These are phyloP conservation scores for Tolypocladium ophioglossoides DNA, from an alignment of 2,329 filamentous ascomycete genomes.

Conservation along the genomic window DNA sequence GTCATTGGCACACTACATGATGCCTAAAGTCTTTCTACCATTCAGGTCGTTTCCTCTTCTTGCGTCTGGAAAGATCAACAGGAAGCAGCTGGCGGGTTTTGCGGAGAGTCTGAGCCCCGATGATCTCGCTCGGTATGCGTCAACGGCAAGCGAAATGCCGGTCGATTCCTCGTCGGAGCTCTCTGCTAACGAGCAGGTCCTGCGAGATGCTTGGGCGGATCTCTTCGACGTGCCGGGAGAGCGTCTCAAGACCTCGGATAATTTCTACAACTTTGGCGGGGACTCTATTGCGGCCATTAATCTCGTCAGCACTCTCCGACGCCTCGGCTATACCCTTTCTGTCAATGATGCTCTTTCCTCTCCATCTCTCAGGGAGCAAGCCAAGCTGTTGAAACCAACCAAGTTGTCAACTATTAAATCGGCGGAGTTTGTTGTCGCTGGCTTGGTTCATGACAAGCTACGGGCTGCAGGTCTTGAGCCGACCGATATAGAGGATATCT, in stretches of 20 bases:
- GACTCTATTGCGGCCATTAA: conserved; percentile 30
- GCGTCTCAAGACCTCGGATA: too few species aligned
- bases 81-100: background rate
- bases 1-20: conserved; percentile 15
- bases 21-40: conserved; percentile 13
- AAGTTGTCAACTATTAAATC: too few species aligned
- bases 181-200: background rate
- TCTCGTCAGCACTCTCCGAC: conserved; percentile 27
- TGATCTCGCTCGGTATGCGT: too few species aligned
- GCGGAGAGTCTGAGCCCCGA: conserved; percentile 1
- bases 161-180: too few species aligned
- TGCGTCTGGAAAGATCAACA: conserved; percentile 13
- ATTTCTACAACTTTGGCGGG: conserved; percentile 24
- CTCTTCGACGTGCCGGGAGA: too few species aligned
- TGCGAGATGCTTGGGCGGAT: too few species aligned
- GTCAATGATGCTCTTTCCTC: conserved; percentile 11
- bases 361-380: background rate
- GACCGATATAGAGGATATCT: too few species aligned
- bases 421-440: too few species aligned
- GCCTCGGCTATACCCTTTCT: conserved; percentile 9
- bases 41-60: conserved; percentile 11
- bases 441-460: too few species aligned
- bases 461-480: too few species aligned
- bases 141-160: too few species aligned
- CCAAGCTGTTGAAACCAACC: too few species aligned